Evolutionary conservation across 176 grass and related monocot species (phyloP), one percentile per base, ranked within the genome.

Genomic region (Triticum aestivum): DNA sequence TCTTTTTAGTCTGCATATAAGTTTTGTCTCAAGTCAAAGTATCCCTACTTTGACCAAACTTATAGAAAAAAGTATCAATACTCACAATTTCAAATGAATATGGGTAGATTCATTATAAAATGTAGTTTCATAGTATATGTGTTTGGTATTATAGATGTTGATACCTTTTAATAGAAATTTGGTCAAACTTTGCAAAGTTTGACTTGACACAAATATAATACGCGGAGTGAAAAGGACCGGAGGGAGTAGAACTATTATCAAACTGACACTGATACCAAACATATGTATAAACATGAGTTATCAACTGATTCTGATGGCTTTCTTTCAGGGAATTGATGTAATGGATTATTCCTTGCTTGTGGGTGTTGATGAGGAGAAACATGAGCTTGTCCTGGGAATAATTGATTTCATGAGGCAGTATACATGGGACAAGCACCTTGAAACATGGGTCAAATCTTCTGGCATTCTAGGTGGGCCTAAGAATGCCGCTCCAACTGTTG

Each of bases 341-440:
- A 98, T 98, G 97, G 97, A 98, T 82, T 98, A 98, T 85, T 98
- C 97, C 76, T 92, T 98, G 64, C 92, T 98, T 71, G 94, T 98
- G 79, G 97, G 97, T 24, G 92, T 98, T n/a, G 97, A 98, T 41
- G 97, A 98, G 79, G 89, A 98, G 83, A 96, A 88, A 82, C 94
- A 98, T 47, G 97, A 98, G 66, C 85, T 98, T 32, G 92, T 98
- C 13, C 85, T 98, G 47, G 97, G 97, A 77, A 98, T 98, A 74
- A 98, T 98, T 58, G 97, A 98, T 91, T 98, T 98, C 70, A 96
- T 98, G 97, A 92, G 96, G 80, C 96, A 98, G 84, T 98, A 98
- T 52, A 98, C 96, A 86, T 98, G 96, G 96, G 96, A 98, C 90
- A 98, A 98, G 88, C 97, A 98, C 80, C 92, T 98, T 2, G 97